Base-by-base conservation (phyloP, 2,329 filamentous ascomycete genomes). In the Fusarium sp. region DNA sequence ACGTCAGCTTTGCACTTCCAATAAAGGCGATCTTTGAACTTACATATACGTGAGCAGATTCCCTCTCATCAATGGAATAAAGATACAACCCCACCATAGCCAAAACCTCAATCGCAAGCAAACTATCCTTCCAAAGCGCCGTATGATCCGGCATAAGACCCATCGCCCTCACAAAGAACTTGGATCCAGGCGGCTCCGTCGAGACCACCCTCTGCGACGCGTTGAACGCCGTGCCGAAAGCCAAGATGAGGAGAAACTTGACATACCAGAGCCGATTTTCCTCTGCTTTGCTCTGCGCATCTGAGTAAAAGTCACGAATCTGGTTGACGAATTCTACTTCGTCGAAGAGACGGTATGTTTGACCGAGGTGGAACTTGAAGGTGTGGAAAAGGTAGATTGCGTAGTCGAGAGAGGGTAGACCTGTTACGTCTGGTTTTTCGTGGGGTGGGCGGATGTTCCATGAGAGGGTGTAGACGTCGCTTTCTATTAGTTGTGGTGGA, bases 191-290 rank as follows among this genome's bases (percentile, higher is more conserved):
- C 6, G 78, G 75, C 5, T 78, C 73, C 4, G 48, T 78, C 69
- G 51, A 79, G 76, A 3, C 82, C 32, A 30, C 53, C 4, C 64
- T 56, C 10, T 65, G 71, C 16, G 66, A 49, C 5, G 62, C 45
- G 2, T 72, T 62, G 38, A 78, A 77, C 4, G 77, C 77, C 9
- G 70, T 76, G 10, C 77, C 75, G 62, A 76, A 78, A 2, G 85
- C 84, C 18, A 87, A 77, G 20, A 87, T 80, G 6, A 87, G 73
- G 7, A 87, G 76, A 54, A 84, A 85, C 60, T 87, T 84, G 48
- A 85, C 80, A 69, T 84, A 85, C 85, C 85, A 86, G 24, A 87
- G 67, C 27, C 55, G 59, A 13, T 58, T 68, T 20, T 71, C 65
- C 11, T 58, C 45, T 16, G 71, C 74, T 25, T 68, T 76, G 22